Conservation (phyloP, 1,284 basidiomycete genomes). For the Earliella scabrosa region DNA sequence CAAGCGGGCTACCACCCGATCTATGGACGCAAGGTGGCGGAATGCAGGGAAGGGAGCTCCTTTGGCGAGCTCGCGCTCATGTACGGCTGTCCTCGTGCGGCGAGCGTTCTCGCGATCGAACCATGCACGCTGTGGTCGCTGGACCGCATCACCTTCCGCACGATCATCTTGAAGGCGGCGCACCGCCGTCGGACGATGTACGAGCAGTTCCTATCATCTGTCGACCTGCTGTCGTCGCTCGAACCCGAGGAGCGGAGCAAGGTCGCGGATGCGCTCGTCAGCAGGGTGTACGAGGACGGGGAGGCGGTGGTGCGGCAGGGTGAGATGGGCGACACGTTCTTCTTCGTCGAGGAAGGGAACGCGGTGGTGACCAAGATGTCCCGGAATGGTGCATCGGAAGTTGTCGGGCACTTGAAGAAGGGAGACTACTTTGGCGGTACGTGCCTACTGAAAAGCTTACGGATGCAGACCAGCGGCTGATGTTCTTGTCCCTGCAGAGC, state of each 20-base stretch:
- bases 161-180: constrained; percentile 92
- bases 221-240: constrained; percentile 86
- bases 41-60: constrained; percentile 85
- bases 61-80: constrained; percentile 98
- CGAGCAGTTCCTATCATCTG: constrained; percentile 93
- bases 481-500: constrained; percentile 50
- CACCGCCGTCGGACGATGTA: constrained; percentile 93
- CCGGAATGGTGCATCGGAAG: constrained; percentile 60
- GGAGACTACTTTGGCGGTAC: constrained; percentile 98
- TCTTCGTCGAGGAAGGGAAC: constrained; percentile 93
- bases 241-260: constrained; percentile 91
- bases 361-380: constrained; percentile 86
- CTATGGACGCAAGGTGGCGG: constrained; percentile 84
- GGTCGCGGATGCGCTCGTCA: constrained; percentile 94
- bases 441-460: constrained; percentile 29
- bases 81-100: constrained; percentile 96
- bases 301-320: constrained; percentile 90
- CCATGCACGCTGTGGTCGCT: constrained; percentile 92
- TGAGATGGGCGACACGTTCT: constrained; percentile 96
- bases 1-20: constrained; percentile 68
- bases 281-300: constrained; percentile 82
- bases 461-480: not conserved
- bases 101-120: constrained; percentile 88
- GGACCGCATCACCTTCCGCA: constrained; percentile 97
- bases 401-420: constrained; percentile 79